Base-by-base conservation (phyloP, 208 protist genomes). In the Tritrichomonas foetus region DNA sequence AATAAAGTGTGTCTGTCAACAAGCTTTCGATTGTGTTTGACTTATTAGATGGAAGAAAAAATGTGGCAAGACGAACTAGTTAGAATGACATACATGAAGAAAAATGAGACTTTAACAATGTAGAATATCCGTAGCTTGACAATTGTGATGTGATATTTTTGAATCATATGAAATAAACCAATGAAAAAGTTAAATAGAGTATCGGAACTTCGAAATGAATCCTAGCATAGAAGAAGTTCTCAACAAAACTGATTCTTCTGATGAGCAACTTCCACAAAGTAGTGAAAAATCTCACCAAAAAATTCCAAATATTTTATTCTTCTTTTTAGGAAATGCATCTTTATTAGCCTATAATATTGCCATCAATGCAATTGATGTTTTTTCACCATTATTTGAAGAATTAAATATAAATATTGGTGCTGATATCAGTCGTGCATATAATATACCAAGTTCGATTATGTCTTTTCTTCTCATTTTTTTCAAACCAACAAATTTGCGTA, bases 281-380 rank as follows among this genome's bases (percentile, higher is more conserved):
- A 72, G 25, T n/a, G 27, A 72, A 72, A 25, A 5, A n/a, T 72
- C 64, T n/a, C 13, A 72, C 5, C 11, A 72, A 25, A 20, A 72
- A 72, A 30, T 72, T 72, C 22, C 13, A 72, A n/a, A 5, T 8
- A n/a, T 33, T 8, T 33, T 72, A 8, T 53, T 84, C 13, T 84
- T 84, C 44, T n/a, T 33, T 3, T n/a, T 84, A 25, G 74, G 74
- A 25, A 84, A 84, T 84, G 74, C 36, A 33, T 49, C 74, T n/a
- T 44, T 84, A 53, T 44, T 84, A 53, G 74, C 36, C n/a, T 84
- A 39, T 84, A 84, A 84, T 53, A 84, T 84, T 53, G 74, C 74
- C 8, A 84, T 84, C 22, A 84, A 84, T n/a, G 74, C 74, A 53
- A 84, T 84, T 53, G 74, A 84, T n/a, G 53, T 84, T 84, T 84